A percentile compares a stretch with the other conserved stretches of the same genome.
These are phyloP conservation scores for Coriaria nepalensis DNA, from an alignment of 306 rosid species.

Conservation along the genomic window DNA sequence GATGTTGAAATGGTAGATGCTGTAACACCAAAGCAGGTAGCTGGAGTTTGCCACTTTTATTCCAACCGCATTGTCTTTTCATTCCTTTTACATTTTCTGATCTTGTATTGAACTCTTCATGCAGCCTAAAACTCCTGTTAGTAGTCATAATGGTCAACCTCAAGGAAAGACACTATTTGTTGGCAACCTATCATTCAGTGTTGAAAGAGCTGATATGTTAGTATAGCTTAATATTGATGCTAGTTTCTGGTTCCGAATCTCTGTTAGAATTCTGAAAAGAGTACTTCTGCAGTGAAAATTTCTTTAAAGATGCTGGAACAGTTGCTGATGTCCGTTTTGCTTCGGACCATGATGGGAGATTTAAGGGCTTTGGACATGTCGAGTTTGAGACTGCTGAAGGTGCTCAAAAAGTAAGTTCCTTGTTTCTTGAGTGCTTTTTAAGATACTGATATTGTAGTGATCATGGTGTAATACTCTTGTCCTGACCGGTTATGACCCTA, in stretches of 20 bases:
- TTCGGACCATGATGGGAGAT: constrained; percentile 24
- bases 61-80: background rate
- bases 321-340: constrained; percentile 63
- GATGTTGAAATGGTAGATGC: constrained; percentile 74
- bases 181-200: constrained; percentile 51
- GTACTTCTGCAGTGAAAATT: constrained; percentile 33
- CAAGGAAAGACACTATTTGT: constrained; percentile 49
- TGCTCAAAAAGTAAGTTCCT: constrained; percentile 38
- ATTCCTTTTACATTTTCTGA: background rate
- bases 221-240: constrained; percentile 4
- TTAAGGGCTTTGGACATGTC: constrained; percentile 77
- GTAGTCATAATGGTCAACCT: constrained; percentile 22
- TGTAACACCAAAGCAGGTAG: constrained; percentile 25
- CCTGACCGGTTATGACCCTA: too few relatives aligned
- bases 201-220: constrained; percentile 53
- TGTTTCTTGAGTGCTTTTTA: too few relatives aligned
- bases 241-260: too few relatives aligned
- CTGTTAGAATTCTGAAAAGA: too few relatives aligned
- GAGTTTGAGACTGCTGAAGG: constrained; percentile 55
- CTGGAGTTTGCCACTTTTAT: constrained; percentile 16
- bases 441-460: too few relatives aligned
- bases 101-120: background rate
- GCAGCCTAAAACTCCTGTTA: constrained; percentile 61
- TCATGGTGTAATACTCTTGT: too few relatives aligned
- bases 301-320: constrained; percentile 58